Evolutionary conservation across 352 stramenopile species (phyloP).

Genomic region (Pythium rhizo-oryzae): DNA sequence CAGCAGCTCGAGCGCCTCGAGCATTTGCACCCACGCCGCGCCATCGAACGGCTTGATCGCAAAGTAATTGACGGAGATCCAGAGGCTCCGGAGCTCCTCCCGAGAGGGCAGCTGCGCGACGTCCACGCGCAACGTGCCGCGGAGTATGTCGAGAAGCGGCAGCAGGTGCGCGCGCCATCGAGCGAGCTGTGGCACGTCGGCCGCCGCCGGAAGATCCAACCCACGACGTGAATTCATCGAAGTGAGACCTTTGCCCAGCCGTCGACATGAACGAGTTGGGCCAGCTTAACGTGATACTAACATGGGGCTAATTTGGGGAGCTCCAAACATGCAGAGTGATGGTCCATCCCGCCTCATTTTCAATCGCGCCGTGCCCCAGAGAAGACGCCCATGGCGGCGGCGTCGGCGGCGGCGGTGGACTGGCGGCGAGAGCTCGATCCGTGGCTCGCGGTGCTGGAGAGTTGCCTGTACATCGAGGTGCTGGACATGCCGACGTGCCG

Average conservation of each 20-base stretch:
- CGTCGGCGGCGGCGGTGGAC: no score
- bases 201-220: not conserved
- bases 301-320: no score
- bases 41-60: not conserved
- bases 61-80: constrained; percentile 15
- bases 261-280: no score
- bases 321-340: no score
- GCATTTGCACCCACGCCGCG: not conserved
- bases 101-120: constrained; percentile 1
- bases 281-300: not conserved
- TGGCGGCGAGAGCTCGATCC: no score
- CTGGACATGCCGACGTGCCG: not conserved
- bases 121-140: not conserved
- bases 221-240: no score
- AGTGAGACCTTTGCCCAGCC: no score
- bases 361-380: no score
- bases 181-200: not conserved
- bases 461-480: not conserved
- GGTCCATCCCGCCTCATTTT: no score
- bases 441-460: no score
- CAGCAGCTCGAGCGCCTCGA: constrained; percentile 12
- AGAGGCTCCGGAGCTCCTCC: not conserved
- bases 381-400: no score
- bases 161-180: not conserved
- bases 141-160: not conserved